phyloP scores from a whole-genome alignment of 2,329 filamentous ascomycete species.

The Elsinoe fawcettii region DNA sequence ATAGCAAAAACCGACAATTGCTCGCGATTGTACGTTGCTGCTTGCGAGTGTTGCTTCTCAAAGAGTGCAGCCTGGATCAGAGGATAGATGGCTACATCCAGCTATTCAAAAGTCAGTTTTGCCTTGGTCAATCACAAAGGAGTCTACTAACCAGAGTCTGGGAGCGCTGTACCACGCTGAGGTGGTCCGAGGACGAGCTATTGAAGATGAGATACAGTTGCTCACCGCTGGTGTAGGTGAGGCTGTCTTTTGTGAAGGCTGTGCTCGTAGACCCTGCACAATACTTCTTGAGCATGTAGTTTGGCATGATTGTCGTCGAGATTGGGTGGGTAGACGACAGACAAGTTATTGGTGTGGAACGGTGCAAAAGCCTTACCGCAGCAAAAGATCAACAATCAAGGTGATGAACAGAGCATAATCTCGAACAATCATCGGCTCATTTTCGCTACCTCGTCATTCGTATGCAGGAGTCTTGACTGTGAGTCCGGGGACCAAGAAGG shows the following conservation, averaged over 20 bases:
- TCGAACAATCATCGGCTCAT: too few relatives aligned
- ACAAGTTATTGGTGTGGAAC: background rate
- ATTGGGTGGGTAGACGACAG: background rate
- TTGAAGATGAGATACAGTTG: background rate
- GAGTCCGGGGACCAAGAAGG: too few relatives aligned
- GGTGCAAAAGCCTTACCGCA: too few relatives aligned
- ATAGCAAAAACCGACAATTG: slow-evolving; percentile 40
- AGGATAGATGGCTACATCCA: background rate
- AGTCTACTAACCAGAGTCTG: background rate
- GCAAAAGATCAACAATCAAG: too few relatives aligned
- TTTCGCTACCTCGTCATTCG: too few relatives aligned
- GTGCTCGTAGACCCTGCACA: background rate
- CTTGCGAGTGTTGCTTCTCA: slow-evolving; percentile 18
- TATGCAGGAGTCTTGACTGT: too few relatives aligned
- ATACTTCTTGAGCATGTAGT: background rate
- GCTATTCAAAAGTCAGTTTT: background rate
- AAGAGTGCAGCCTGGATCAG: slow-evolving; percentile 2
- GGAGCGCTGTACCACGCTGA: background rate
- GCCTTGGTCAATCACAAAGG: too few relatives aligned
- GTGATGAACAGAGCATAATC: background rate
- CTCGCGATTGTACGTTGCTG: slow-evolving; percentile 29
- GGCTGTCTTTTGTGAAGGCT: background rate
- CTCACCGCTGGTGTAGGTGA: background rate
- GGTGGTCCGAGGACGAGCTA: background rate
- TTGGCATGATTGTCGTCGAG: background rate